phyloP scores from a whole-genome alignment of 2,329 filamentous ascomycete genomes.

The Pseudocercospora fijiensis region DNA sequence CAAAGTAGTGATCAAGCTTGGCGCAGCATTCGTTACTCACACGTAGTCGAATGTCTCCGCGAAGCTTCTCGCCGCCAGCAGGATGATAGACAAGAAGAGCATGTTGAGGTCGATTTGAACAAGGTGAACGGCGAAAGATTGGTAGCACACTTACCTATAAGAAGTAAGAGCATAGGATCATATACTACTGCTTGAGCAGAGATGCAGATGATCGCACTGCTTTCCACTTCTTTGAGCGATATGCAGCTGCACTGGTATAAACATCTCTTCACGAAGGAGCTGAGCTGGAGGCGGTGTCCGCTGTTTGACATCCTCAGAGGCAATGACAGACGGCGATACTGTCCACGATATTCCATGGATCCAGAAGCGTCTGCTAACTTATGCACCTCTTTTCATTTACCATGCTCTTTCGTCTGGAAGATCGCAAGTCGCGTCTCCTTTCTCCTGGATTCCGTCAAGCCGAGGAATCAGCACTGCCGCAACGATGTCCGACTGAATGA shows the following conservation, averaged over 20 bases:
- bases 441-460: background rate
- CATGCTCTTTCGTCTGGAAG: background rate
- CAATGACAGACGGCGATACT: no score
- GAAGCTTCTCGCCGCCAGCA: background rate
- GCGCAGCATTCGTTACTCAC: background rate
- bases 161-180: conserved; percentile 31
- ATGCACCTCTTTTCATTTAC: background rate
- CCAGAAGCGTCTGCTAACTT: no score
- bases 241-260: conserved; percentile 14
- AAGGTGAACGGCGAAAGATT: background rate
- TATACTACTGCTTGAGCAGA: conserved; percentile 37
- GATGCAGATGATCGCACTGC: conserved; percentile 34
- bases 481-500: background rate
- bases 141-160: background rate
- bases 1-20: background rate
- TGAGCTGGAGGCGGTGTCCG: no score
- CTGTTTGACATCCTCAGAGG: background rate
- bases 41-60: conserved; percentile 13
- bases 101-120: background rate
- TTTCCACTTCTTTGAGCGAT: conserved; percentile 42
- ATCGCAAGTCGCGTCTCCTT: background rate
- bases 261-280: no score
- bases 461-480: background rate
- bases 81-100: background rate
- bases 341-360: background rate